Percentiles rank a stretch among this genome's conserved stretches.
phyloP scores from a whole-genome alignment of 208 protist genomes.

The Acanthamoeba lenticulata region DNA sequence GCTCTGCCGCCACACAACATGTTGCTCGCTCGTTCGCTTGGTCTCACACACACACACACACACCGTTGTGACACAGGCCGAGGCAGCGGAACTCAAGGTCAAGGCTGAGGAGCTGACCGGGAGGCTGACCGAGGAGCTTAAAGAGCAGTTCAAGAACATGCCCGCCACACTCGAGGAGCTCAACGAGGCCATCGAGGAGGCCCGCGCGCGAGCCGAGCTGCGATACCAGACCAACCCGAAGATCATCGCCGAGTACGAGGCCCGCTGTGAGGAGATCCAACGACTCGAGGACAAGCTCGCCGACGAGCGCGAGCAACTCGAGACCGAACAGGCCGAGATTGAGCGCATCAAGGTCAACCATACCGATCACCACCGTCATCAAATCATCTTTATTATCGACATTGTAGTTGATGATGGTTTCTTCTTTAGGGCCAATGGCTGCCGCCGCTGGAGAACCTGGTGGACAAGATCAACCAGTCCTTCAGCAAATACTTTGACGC shows the following conservation, averaged over 20 bases:
- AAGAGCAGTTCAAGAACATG: neutral
- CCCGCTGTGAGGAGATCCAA: slow-evolving; percentile 72
- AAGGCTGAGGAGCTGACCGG: neutral
- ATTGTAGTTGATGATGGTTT: neutral
- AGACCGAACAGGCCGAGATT: neutral
- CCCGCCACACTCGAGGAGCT: slow-evolving; percentile 69
- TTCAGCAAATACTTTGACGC: slow-evolving; percentile 75
- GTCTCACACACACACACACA: neutral
- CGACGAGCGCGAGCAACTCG: neutral
- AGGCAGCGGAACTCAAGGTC: neutral
- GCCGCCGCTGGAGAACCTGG: slow-evolving; percentile 62
- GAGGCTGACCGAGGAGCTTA: neutral
- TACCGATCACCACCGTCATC: no score
- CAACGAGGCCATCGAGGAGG: slow-evolving; percentile 32
- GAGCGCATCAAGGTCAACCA: slow-evolving; percentile 28
- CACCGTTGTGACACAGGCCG: neutral
- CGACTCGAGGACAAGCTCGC: neutral
- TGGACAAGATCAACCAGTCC: slow-evolving; percentile 59
- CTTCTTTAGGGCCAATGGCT: slow-evolving; percentile 55
- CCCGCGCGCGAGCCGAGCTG: neutral
- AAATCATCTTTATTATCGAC: no score
- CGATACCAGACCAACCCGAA: slow-evolving; percentile 66
- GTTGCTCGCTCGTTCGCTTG: neutral
- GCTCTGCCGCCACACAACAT: neutral
- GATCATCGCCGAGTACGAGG: slow-evolving; percentile 74